Base-by-base conservation (phyloP, 305 asterid genomes). In the Solanum aculeatissimum region DNA sequence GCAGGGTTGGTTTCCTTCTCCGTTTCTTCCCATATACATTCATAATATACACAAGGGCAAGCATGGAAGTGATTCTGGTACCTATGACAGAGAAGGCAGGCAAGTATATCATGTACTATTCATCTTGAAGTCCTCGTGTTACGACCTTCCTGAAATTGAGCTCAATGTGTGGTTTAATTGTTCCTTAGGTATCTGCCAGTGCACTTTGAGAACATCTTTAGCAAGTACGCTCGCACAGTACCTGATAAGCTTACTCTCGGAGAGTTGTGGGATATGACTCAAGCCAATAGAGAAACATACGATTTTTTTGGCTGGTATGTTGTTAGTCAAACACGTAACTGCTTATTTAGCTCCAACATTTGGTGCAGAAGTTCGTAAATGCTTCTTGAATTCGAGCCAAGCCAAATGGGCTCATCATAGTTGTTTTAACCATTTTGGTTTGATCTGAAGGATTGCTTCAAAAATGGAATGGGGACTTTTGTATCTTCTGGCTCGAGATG, bases 51-150 rank as follows among this genome's bases (percentile, higher is more conserved):
- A 95, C 87, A 92, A 85, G 88, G 85, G 93, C 58, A 95, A 92
- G 88, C 97, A 95, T 23, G 98, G 98, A 68, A 95, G 98, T n/a
- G 91, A 88, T 84, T 84, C 98, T 0, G 92, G 89, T 54, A 91
- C 96, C 35, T 95, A 91, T 10, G 97, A 95, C 79, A 88, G 84
- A 0, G 98, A 93, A 88, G 97, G 97, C 85, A 92, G 98, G 98
- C 88, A 87, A 13, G 83, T 85, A 68, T 23, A 15, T 9, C 40
- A 19, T 7, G 15, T 23, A 14, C 27, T 23, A 42, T 5, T 69
- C 42, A 21, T 11, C 35, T 4, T 6, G 32, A 47, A 19, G n/a
- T 10, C 35, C 13, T 19, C 47, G 47, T 66, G 9, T 63, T 60
- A 11, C 32, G 12, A 49, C 38, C 25, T 75, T 49, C 10, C 4